Base-by-base conservation (phyloP, 2,329 filamentous ascomycete species). In the Hypoxylon sp. region DNA sequence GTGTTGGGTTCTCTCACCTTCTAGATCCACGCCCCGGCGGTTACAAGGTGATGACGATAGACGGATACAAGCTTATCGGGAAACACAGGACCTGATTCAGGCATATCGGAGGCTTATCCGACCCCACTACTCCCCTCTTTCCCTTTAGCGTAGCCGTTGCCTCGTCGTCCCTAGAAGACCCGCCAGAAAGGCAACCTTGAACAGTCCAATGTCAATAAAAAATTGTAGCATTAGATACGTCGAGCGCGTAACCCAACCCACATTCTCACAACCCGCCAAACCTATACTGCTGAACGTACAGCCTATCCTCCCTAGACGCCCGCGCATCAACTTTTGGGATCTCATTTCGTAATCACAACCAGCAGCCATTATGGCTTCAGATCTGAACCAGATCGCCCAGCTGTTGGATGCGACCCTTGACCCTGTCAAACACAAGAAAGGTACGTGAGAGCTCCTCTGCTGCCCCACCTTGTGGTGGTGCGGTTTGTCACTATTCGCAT, bases 341-440 rank as follows among this genome's bases (percentile, higher is more conserved):
- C 40, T 62, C 9, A 33, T 51, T 65, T 46, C 54, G 18, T 20
- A 50, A 14, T 50, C 30, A 46, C 42, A 36, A 61, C 62, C 63
- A 65, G 53, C 64, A 69, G 67, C 68, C 71, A 71, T 68, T 76
- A 88, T 88, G 86, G 84, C 85, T 76, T 80, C 84, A 71, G 81
- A 86, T 70, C 82, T 87, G 75, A 81, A 81, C 71, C 80, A 81
- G 65, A 83, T 97, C 78, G 91, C 93, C 69, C 89, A 93, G 84
- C 86, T 98, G 79, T 89, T 99, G 69, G 88, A 96, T 80, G 93
- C 93, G 74, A 98, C 93, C 74, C 87, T 98, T 74, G 93, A 97
- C 80, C 93, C 93, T 16, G 84, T 87, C 69, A 89, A 95, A 79
- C 93, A 95, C 80, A 94, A 93, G 80, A 91, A 96, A 90, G 95